These are phyloP conservation scores for Rhizopogon roseolus DNA, from an alignment of 768 basidiomycete species.

Conservation along the genomic window DNA sequence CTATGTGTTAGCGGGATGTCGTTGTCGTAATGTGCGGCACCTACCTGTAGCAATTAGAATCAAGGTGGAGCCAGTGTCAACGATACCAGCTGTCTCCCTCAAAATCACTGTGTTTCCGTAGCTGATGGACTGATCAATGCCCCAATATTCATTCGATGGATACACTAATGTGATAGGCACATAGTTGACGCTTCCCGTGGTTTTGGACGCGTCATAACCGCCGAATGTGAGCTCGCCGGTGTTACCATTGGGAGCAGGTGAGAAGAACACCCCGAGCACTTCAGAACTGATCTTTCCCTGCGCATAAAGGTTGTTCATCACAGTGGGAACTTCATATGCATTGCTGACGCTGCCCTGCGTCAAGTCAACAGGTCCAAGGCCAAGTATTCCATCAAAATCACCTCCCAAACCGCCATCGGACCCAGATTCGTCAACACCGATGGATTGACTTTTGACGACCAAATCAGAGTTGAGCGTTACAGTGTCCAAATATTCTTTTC, in stretches of 20 bases:
- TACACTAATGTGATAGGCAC: slow-evolving; percentile 21
- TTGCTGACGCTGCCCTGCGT: slow-evolving; percentile 17
- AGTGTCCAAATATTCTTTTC: too few relatives aligned
- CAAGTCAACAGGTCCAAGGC: slow-evolving; percentile 9
- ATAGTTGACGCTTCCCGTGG: not conserved
- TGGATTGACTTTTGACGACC: too few relatives aligned
- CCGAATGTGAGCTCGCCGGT: not conserved
- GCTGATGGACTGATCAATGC: slow-evolving; percentile 27
- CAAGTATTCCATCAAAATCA: too few relatives aligned
- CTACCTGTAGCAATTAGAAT: slow-evolving; percentile 9
- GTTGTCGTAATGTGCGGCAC: not conserved
- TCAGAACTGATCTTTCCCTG: slow-evolving; percentile 22
- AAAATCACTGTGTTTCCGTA: slow-evolving; percentile 22
- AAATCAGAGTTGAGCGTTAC: too few relatives aligned
- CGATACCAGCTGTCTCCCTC: slow-evolving; percentile 22
- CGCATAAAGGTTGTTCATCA: slow-evolving; percentile 23
- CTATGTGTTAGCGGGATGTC: not conserved
- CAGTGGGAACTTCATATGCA: slow-evolving; percentile 17
- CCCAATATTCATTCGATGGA: slow-evolving; percentile 29
- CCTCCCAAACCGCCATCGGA: too few relatives aligned
- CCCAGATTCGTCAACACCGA: too few relatives aligned
- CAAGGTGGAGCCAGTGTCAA: slow-evolving; percentile 35
- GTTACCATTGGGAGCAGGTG: slow-evolving; percentile 15
- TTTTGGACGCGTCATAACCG: not conserved
- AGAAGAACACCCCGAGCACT: slow-evolving; percentile 29